A percentile compares a stretch with the other conserved stretches of the same genome.
Conservation (phyloP, 768 basidiomycete genomes). For the Mycena belliarum region DNA sequence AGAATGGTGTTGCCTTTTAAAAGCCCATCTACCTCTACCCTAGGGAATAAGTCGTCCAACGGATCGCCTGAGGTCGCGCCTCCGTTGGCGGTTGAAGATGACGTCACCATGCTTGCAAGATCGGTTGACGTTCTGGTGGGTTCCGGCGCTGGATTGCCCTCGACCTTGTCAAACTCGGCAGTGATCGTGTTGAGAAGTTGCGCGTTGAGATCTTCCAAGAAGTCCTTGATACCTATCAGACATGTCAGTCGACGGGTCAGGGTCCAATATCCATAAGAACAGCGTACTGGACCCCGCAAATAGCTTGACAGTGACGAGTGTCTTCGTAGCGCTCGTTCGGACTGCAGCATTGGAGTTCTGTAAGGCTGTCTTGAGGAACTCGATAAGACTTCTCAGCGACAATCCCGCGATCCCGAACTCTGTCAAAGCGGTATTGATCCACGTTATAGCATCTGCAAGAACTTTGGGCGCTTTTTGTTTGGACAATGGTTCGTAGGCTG, state of each 20-base stretch:
- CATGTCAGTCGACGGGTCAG: conserved; percentile 1
- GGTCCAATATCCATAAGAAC: background rate
- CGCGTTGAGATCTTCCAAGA: conserved; percentile 92
- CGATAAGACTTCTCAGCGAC: conserved; percentile 80
- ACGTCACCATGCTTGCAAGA: conserved; percentile 51
- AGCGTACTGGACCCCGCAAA: conserved; percentile 84
- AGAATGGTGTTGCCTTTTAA: conserved; percentile 83
- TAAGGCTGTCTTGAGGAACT: conserved; percentile 83
- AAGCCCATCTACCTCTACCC: conserved; percentile 88
- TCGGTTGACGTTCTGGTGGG: conserved; percentile 81
- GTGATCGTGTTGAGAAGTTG: conserved; percentile 90
- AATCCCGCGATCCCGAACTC: conserved; percentile 94
- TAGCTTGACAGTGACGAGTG: conserved; percentile 86
- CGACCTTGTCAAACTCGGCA: conserved; percentile 90
- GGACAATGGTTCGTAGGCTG: conserved; percentile 89
- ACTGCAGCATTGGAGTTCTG: conserved; percentile 95
- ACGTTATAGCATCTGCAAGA: conserved; percentile 84
- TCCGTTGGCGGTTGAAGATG: conserved; percentile 43
- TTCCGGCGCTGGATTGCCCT: conserved; percentile 73
- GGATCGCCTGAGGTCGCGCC: conserved; percentile 58
- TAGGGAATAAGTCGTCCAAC: conserved; percentile 91
- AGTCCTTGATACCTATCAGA: conserved; percentile 82
- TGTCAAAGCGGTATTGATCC: conserved; percentile 82
- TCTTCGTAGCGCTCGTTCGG: conserved; percentile 90
- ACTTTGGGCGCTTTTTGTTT: conserved; percentile 99